A percentile compares a stretch with the other conserved stretches of the same genome.
Evolutionary conservation across 441 rosid species (phyloP).

Genomic region (Adansonia rubrostipa): DNA sequence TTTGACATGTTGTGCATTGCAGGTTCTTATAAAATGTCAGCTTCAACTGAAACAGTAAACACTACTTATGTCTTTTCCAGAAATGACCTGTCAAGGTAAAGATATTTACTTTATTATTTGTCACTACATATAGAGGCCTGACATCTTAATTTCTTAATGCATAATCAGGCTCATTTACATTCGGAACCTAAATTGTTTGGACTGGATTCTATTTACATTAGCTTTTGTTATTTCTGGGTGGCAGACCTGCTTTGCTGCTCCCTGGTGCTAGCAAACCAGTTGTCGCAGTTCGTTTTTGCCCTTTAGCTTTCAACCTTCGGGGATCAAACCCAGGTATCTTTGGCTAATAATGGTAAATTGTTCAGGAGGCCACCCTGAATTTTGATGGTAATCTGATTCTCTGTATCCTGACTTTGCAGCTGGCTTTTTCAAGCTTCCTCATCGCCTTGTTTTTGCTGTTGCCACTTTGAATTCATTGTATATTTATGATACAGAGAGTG

Average conservation of each 20-base stretch:
- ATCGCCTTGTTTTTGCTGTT: conserved; percentile 84
- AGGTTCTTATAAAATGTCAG: conserved; percentile 74
- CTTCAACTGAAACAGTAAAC: conserved; percentile 67
- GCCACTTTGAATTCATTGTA: conserved; percentile 90
- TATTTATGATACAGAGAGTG: conserved; percentile 84
- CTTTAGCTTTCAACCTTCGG: conserved; percentile 61
- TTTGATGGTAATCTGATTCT: conserved; percentile 17
- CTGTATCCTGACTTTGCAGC: conserved; percentile 51
- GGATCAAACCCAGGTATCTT: conserved; percentile 64
- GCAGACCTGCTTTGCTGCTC: conserved; percentile 84
- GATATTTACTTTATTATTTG: conserved; percentile 26
- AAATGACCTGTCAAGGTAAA: conserved; percentile 86
- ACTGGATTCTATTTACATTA: conserved; percentile 12
- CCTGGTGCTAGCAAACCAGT: conserved; percentile 90
- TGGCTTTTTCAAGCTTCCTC: conserved; percentile 86
- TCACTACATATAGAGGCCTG: background rate
- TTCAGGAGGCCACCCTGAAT: conserved; percentile 16
- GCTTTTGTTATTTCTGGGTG: conserved; percentile 27
- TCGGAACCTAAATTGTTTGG: background rate
- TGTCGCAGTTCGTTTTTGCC: conserved; percentile 87
- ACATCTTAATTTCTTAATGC: background rate
- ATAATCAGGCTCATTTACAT: background rate
- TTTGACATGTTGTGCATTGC: conserved; percentile 31
- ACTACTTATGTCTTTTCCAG: conserved; percentile 84
- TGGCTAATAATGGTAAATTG: conserved; percentile 2